phyloP scores from a whole-genome alignment of 306 rosid species.

The Fragaria vesca region DNA sequence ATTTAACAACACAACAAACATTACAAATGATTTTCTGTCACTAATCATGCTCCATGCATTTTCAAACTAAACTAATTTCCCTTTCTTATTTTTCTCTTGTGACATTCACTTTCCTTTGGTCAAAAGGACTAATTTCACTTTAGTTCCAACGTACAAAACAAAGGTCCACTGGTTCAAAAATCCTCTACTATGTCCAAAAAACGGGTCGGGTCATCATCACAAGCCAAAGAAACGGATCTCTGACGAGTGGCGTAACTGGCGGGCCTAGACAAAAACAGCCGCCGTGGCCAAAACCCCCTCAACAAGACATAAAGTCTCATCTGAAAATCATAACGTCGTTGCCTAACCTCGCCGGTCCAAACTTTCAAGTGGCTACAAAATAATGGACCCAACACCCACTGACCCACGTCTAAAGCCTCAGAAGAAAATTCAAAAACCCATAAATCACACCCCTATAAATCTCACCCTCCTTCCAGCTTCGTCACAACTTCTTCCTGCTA shows the following conservation, averaged over 20 bases:
- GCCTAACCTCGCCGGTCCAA: not conserved
- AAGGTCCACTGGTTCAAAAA: not conserved
- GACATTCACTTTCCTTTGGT: not conserved
- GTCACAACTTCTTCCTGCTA: not conserved
- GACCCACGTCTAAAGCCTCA: not conserved
- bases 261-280: conserved; percentile 13
- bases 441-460: not conserved
- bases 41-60: not conserved
- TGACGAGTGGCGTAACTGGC: conserved; percentile 47
- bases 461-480: not conserved
- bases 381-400: not conserved
- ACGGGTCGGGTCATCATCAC: conserved; percentile 1
- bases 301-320: conserved; percentile 11
- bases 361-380: not conserved
- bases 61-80: not conserved
- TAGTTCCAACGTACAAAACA: not conserved
- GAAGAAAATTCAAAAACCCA: not conserved
- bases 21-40: too few species aligned
- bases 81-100: too few species aligned
- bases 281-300: not conserved
- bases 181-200: not conserved
- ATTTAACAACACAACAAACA: too few species aligned
- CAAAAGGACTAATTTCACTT: not conserved
- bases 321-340: not conserved
- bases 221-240: not conserved